These are phyloP conservation scores for Globisporangium heterothallicum DNA, from an alignment of 352 stramenopile genomes.

Conservation along the genomic window DNA sequence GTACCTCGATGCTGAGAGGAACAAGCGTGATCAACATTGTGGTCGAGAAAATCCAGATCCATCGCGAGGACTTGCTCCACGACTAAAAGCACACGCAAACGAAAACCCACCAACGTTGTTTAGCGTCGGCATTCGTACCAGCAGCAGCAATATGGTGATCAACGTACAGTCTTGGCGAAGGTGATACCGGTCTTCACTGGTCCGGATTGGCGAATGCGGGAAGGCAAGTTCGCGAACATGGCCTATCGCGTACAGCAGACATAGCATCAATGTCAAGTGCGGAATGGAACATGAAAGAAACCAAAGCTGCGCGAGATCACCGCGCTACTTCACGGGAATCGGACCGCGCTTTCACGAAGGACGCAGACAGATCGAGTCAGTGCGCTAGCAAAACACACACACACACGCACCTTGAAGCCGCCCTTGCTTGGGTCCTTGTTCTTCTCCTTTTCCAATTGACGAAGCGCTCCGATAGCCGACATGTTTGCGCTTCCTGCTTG, in stretches of 20 bases:
- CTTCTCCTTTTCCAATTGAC: constrained; percentile 83
- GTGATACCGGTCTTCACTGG: constrained; percentile 55
- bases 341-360: neutral
- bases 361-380: neutral
- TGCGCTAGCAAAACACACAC: neutral
- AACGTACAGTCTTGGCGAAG: constrained; percentile 45
- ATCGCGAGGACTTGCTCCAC: constrained; percentile 56
- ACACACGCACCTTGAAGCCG: constrained; percentile 40
- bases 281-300: neutral
- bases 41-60: constrained; percentile 79
- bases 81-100: constrained; percentile 30
- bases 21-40: constrained; percentile 83
- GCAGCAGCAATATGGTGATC: neutral
- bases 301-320: neutral
- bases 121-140: no score
- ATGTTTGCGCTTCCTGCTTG: constrained; percentile 31
- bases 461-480: constrained; percentile 78
- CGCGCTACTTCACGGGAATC: neutral
- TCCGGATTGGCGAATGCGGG: constrained; percentile 57
- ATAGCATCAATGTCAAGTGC: no score
- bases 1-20: constrained; percentile 80
- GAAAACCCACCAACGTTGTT: no score
- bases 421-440: constrained; percentile 54
- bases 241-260: constrained; percentile 21
- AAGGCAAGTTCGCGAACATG: constrained; percentile 65